phyloP scores from a whole-genome alignment of 2,329 filamentous ascomycete genomes.

The Amesomyces nigricolor region DNA sequence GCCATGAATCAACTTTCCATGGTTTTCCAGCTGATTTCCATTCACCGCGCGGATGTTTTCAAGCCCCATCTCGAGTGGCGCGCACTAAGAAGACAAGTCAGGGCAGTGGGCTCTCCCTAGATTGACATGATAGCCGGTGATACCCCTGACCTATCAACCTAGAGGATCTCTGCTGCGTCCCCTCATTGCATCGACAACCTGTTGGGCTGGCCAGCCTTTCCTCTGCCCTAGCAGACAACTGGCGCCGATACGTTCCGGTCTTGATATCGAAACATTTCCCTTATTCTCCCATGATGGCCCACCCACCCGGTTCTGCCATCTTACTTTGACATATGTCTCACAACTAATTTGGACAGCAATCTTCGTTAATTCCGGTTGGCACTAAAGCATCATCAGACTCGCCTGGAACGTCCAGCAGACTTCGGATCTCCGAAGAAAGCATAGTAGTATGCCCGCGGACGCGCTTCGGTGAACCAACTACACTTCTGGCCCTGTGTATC shows the following conservation, averaged over 20 bases:
- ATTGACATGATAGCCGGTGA: conserved; percentile 22
- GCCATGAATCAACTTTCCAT: conserved; percentile 16
- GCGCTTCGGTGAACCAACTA: not conserved
- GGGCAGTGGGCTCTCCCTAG: conserved; percentile 14
- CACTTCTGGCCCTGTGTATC: not conserved
- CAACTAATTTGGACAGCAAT: conserved; percentile 20
- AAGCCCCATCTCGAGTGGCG: not conserved
- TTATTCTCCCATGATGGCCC: conserved; percentile 27
- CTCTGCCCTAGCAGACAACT: conserved; percentile 17
- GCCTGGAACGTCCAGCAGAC: not conserved
- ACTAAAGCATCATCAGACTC: conserved; percentile 18
- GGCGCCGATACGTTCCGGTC: conserved; percentile 17
- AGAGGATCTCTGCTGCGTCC: conserved; percentile 18
- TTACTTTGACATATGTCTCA: conserved; percentile 26
- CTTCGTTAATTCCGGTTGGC: conserved; percentile 13
- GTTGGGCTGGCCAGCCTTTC: conserved; percentile 12
- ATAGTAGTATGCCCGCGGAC: too few relatives aligned
- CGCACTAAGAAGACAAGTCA: conserved; percentile 12
- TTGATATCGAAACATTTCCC: conserved; percentile 24
- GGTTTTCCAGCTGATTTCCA: conserved; percentile 23
- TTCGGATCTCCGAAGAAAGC: too few relatives aligned
- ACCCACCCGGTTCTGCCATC: conserved; percentile 29
- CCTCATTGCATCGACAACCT: conserved; percentile 20
- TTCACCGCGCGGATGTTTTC: conserved; percentile 9
- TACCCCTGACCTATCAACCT: conserved; percentile 26